phyloP scores from a whole-genome alignment of 2,329 filamentous ascomycete species.

The Trichoderma aggressivum region DNA sequence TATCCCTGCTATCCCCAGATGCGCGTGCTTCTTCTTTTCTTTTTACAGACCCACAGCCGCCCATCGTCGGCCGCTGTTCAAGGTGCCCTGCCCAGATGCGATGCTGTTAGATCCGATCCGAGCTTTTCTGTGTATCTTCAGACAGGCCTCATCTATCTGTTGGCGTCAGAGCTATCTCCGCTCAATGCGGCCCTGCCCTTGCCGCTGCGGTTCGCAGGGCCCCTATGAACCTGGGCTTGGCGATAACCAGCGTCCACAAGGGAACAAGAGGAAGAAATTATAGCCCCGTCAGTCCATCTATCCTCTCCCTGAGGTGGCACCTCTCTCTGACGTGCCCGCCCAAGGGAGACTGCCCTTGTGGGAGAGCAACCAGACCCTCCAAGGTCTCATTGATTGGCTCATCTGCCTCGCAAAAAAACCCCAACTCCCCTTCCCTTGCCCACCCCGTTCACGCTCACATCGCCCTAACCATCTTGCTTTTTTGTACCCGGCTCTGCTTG shows the following conservation, averaged over 20 bases:
- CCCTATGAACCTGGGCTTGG: conserved; percentile 11
- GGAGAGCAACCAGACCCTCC: conserved; percentile 10
- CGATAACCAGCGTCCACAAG: neutral
- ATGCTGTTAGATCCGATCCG: conserved; percentile 17
- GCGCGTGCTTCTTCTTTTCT: conserved; percentile 19
- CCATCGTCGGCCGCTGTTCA: conserved; percentile 15
- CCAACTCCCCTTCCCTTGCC: conserved; percentile 13
- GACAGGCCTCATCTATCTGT: neutral
- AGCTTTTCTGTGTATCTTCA: conserved; percentile 2
- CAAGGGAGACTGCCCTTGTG: conserved; percentile 21
- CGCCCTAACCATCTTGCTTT: conserved; percentile 13
- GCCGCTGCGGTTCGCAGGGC: conserved; percentile 10
- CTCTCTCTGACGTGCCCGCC: conserved; percentile 19
- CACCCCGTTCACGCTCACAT: conserved; percentile 2
- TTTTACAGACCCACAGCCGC: conserved; percentile 11
- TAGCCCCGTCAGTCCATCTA: neutral
- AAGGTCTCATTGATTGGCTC: conserved; percentile 8
- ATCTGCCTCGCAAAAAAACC: neutral
- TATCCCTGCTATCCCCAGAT: conserved; percentile 21
- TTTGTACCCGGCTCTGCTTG: conserved; percentile 11
- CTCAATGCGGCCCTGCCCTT: conserved; percentile 8
- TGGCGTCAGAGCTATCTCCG: conserved; percentile 17
- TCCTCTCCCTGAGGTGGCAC: conserved; percentile 6
- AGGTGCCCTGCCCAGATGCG: conserved; percentile 3
- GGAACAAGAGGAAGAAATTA: neutral